Evolutionary conservation across 208 protist genomes (phyloP).

Genomic region (Trypanosoma lewisi): DNA sequence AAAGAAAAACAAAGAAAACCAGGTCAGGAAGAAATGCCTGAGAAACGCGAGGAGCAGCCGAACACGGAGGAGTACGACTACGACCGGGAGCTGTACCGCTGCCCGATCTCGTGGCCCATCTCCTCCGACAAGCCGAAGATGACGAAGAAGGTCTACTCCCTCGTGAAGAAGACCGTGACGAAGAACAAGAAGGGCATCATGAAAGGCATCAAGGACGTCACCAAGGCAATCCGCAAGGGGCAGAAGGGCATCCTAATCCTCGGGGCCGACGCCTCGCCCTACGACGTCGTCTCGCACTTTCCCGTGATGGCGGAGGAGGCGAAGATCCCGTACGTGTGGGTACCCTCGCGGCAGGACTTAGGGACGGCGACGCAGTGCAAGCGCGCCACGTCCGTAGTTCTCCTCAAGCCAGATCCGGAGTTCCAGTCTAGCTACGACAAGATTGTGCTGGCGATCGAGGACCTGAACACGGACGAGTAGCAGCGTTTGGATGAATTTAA

Average conservation of each 20-base stretch:
- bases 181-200: constrained; percentile 88
- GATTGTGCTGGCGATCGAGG: constrained; percentile 84
- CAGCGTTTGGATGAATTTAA: background rate
- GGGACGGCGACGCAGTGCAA: constrained; percentile 92
- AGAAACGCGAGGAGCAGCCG: constrained; percentile 38
- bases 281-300: constrained; percentile 94
- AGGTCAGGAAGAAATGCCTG: constrained; percentile 14
- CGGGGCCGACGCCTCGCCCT: constrained; percentile 90
- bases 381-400: constrained; percentile 90
- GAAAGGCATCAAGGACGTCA: constrained; percentile 94
- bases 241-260: constrained; percentile 91
- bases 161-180: constrained; percentile 90
- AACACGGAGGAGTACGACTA: constrained; percentile 84
- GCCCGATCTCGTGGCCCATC: constrained; percentile 89
- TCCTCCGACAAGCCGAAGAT: constrained; percentile 92
- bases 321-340: constrained; percentile 93
- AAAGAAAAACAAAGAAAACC: background rate
- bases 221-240: constrained; percentile 91
- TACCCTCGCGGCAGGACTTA: constrained; percentile 90
- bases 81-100: constrained; percentile 91
- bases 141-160: constrained; percentile 94
- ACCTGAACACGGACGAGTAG: constrained; percentile 77
- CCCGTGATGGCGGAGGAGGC: constrained; percentile 90
- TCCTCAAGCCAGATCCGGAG: constrained; percentile 84
- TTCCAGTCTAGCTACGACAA: constrained; percentile 88